These are phyloP conservation scores for Macrophomina phaseolina DNA, from an alignment of 2,329 filamentous ascomycete genomes.

Conservation along the genomic window DNA sequence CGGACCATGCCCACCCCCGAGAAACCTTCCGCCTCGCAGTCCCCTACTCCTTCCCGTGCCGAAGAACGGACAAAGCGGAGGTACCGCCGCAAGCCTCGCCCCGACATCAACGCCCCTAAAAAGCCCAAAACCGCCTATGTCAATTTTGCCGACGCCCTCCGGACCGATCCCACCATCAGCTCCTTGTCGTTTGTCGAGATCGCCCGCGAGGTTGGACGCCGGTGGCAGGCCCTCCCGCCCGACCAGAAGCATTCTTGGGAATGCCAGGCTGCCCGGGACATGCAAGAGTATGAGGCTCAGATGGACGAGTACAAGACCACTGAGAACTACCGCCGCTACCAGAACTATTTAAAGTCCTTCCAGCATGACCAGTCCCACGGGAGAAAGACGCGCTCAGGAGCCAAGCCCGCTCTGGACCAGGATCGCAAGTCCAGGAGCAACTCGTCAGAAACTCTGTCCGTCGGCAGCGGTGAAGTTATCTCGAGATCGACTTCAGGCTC, in stretches of 20 bases:
- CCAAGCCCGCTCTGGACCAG: neutral
- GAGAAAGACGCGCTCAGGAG: neutral
- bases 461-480: neutral
- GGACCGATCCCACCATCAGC: conserved; percentile 42
- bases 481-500: conserved; percentile 35
- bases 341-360: conserved; percentile 44
- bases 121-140: conserved; percentile 51
- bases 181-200: conserved; percentile 47
- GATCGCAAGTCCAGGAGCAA: conserved; percentile 5
- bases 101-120: conserved; percentile 46
- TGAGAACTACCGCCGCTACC: conserved; percentile 44
- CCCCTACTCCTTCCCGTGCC: conserved; percentile 34
- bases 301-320: conserved; percentile 50
- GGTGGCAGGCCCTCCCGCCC: conserved; percentile 44
- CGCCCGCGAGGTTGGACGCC: conserved; percentile 44
- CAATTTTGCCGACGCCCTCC: conserved; percentile 49
- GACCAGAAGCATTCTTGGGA: conserved; percentile 47
- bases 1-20: conserved; percentile 5
- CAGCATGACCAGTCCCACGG: conserved; percentile 33
- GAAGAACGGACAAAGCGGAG: conserved; percentile 41
- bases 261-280: conserved; percentile 43
- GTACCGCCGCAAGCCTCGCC: conserved; percentile 45
- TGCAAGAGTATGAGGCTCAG: conserved; percentile 46
- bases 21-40: conserved; percentile 28
- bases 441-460: conserved; percentile 12